Conservation (phyloP, 768 basidiomycete genomes). For the Amanita pallidorosea region DNA sequence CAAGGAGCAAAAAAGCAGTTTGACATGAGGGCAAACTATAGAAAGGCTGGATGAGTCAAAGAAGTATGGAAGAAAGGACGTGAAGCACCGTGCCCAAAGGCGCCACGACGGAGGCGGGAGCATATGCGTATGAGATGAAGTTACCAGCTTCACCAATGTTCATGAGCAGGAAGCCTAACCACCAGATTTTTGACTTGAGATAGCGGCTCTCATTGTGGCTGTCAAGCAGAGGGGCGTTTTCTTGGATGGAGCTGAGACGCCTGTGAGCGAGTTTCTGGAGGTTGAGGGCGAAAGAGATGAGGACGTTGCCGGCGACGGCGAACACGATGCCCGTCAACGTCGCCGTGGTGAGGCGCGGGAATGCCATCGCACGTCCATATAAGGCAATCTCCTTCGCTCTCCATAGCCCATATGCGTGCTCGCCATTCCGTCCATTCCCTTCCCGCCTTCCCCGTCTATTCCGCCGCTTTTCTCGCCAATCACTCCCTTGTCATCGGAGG, state of each 20-base stretch:
- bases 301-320: conserved; percentile 74
- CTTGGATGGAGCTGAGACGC: conserved; percentile 35
- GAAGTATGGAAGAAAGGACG: conserved; percentile 28
- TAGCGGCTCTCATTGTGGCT: conserved; percentile 52
- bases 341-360: conserved; percentile 44
- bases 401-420: conserved; percentile 55
- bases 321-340: conserved; percentile 72
- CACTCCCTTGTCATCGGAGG: conserved; percentile 74
- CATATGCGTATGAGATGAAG: conserved; percentile 84
- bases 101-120: conserved; percentile 88
- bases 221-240: conserved; percentile 21
- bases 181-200: conserved; percentile 82
- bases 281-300: conserved; percentile 88
- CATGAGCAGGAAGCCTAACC: conserved; percentile 83
- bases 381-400: conserved; percentile 2
- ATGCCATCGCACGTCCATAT: conserved; percentile 9
- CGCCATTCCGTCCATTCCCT: conserved; percentile 72
- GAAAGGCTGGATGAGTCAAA: conserved; percentile 52
- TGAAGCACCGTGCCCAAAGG: conserved; percentile 83
- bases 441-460: conserved; percentile 81
- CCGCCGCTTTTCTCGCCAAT: conserved; percentile 69
- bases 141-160: conserved; percentile 87
- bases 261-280: conserved; percentile 87
- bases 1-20: conserved; percentile 92
- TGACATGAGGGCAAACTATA: conserved; percentile 81